Conservation (phyloP, 495 filamentous ascomycete species). For the Podospora pseudocomata region DNA sequence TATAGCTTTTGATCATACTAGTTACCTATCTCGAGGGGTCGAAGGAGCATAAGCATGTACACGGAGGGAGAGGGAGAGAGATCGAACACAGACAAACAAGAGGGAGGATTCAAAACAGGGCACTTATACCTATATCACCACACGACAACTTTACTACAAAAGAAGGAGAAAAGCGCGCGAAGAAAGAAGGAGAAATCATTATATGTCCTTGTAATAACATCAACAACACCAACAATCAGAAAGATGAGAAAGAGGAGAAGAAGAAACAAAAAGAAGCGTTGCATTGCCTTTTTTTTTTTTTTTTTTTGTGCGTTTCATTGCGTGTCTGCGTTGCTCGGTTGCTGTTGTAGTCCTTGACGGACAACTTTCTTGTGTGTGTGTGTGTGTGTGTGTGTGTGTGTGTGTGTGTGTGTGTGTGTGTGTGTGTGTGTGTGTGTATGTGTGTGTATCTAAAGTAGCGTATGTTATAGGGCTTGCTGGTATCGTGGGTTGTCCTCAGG, state of each 20-base stretch:
- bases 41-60: not conserved
- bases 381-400: not conserved
- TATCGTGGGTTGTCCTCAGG: not conserved
- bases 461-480: not conserved
- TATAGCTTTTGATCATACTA: not conserved
- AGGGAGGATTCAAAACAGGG: not conserved
- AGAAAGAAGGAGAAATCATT: not conserved
- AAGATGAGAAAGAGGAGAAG: not conserved
- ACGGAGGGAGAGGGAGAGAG: too few species aligned
- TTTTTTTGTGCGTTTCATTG: not conserved
- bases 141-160: not conserved
- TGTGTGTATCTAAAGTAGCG: not conserved
- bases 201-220: conserved; percentile 5
- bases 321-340: not conserved
- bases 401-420: not conserved
- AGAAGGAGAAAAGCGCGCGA: not conserved
- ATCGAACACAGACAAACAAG: not conserved
- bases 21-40: not conserved
- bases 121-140: not conserved
- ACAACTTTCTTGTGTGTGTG: not conserved
- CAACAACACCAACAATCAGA: not conserved
- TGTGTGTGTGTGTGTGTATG: not conserved
- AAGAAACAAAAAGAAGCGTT: conserved; percentile 2
- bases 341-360: not conserved
- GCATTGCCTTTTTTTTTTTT: not conserved